Base-by-base conservation (phyloP, 2,329 filamentous ascomycete genomes). In the Trichoderma sp. region DNA sequence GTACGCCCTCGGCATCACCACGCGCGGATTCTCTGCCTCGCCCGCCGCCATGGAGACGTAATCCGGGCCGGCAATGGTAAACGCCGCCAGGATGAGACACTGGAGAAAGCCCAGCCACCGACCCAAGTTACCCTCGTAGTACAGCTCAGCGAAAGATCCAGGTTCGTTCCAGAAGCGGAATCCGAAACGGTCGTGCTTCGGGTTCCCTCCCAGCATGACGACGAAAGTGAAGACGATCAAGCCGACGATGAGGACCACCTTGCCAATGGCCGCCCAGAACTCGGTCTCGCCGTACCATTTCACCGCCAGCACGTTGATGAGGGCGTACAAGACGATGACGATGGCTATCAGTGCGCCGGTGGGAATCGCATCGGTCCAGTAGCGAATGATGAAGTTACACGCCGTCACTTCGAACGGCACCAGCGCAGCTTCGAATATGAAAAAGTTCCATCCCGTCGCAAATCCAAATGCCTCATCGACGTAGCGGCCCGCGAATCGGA, bases 171-270 rank as follows among this genome's bases (percentile, higher is more conserved):
- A 93, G 82, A 89, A 91, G 0, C 83, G 88, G 81, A 96, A 96
- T 1, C 94, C 94, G 77, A 94, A 94, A 0, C 89, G 86, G 78
- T 95, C 93, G 50, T 89, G 86, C 1, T 91, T 82, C 0, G 95
- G 95, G 78, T 96, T 97, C 3, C 93, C 95, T 8, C 94, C 95
- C 1, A 97, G 85, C 92, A 97, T 96, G 78, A 91, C 91, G 78
- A 97, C 88, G 80, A 97, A 94, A 2, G 94, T 96, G 85, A 94
- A 95, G 77, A 91, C 79, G 78, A 95, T 89, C 68, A 96, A 87
- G 1, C 90, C 93, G 45, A 95, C 83, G 76, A 94, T 93, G 68
- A 95, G 87, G 2, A 95, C 79, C 3, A 95, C 89, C 82, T 95
- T 95, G 73, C 92, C 92, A 2, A 94, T 82, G 3, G 94, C 91